phyloP scores from a whole-genome alignment of 352 stramenopile species.

The Globisporangium lucens region DNA sequence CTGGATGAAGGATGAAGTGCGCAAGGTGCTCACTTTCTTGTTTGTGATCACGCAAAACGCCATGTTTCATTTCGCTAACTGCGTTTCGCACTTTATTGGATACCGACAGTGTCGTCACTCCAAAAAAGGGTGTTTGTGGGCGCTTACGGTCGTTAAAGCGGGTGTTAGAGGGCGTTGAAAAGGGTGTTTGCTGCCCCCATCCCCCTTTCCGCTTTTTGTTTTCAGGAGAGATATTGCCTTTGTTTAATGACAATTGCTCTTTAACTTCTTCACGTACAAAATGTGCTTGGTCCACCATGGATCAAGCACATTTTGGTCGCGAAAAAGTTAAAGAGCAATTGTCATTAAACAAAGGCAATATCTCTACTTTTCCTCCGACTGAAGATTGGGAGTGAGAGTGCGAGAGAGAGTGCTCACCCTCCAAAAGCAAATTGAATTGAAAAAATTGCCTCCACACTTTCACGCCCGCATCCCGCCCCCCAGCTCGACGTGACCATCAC shows the following conservation, averaged over 20 bases:
- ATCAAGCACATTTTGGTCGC: no score
- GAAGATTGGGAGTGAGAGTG: no score
- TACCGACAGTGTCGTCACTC: not conserved
- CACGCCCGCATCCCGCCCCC: slow-evolving; percentile 6
- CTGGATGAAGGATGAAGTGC: no score
- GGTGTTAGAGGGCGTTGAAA: not conserved
- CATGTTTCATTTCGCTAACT: no score
- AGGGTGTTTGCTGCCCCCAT: not conserved
- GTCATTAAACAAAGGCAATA: no score
- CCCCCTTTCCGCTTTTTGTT: not conserved
- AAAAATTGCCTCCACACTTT: not conserved
- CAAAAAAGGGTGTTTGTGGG: not conserved
- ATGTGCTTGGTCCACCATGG: no score
- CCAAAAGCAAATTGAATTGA: no score
- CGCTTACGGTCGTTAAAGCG: not conserved
- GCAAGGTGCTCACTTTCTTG: no score
- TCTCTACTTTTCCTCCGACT: no score
- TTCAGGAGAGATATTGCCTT: not conserved
- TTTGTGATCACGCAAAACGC: no score
- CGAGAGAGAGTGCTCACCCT: not conserved
- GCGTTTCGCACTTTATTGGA: slow-evolving; percentile 1
- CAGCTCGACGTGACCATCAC: slow-evolving; percentile 27
- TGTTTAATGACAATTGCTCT: not conserved
- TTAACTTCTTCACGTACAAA: not conserved
- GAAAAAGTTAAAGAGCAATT: no score